Base-by-base conservation (phyloP, 768 basidiomycete species). In the Phanerochaete carnosa region DNA sequence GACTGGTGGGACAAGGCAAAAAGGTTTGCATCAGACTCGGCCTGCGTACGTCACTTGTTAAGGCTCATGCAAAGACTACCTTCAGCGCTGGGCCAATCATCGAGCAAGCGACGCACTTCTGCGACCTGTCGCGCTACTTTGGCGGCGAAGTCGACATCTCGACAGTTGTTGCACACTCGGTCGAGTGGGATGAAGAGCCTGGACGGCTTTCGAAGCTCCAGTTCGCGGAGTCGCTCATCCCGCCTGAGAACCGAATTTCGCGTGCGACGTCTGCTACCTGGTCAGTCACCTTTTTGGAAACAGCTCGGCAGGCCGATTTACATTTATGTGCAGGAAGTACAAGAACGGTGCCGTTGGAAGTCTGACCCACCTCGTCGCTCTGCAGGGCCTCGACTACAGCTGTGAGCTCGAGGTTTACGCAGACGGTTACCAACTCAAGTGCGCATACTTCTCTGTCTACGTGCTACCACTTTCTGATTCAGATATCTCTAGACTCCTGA, bases 101-200 rank as follows among this genome's bases (percentile, higher is more conserved):
- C 64, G 94, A 94, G 73, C 91, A 94, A 77, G 95, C 93, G 51
- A 98, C 96, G 15, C 96, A 98, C 78, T 96, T 98, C 77, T 95
- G 93, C 68, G 95, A 98, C 77, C 83, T 97, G 45, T 97, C 94
- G 43, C 89, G 96, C 65, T 96, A 96, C 80, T 98, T 98, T 70
- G 96, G 95, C 55, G 96, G 96, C 16, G 92, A 96, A 65, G 93
- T 97, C 60, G 92, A 97, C 70, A 86, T 95, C 62, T 76, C 85
- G 55, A 83, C 83, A 32, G 90, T 94, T 43, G 77, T 72, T 37
- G 96, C 95, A 15, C 92, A 94, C 70, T 93, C 95, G 9, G 81
- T 98, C 32, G 95, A 96, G 71, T 94, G 90, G 90, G 80, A 93
- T 71, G 95, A 98, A 83, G 86, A 64, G 90, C 96, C 39, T 11